Evolutionary conservation across 202 grass and related monocot genomes (phyloP), one percentile per base, ranked within the genome.

Genomic region (Hordeum pubiflorum): DNA sequence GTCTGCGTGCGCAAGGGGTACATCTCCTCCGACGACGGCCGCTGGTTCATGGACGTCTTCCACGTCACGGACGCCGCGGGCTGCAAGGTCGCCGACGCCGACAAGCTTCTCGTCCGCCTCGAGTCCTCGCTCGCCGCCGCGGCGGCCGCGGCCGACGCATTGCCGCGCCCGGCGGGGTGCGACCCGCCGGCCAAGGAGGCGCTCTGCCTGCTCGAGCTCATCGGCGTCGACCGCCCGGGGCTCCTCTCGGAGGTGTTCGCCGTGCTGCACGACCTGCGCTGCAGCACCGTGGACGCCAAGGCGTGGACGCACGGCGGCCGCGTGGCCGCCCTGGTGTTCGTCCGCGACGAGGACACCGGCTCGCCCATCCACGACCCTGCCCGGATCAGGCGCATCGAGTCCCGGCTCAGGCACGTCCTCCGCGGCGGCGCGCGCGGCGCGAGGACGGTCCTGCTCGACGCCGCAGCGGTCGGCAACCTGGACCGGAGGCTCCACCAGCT

Each of bases 31-130:
- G 92, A 99, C 63, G 92, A 99, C 44, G 92, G 96, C 3, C 87
- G 90, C 3, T 99, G 92, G 96, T 99, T 99, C 96, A 99, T 99
- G 96, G 92, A 99, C 80, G 92, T 99, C 27, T 99, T 99, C 92
- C 92, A 99, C 85, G 91, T 94, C 54, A 91, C 89, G 3, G 96
- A 99, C 62, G 90, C 80, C 31, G 58, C 34, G 5, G 92, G 92
- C 0, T 72, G 85, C 74, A 99, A 99, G 89, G 87, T 99, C n/a
- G 80, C 88, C 43, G 92, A 95, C 59, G 63, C 74, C 5, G 78
- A 86, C 58, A 69, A 83, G 10, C 58, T 93, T 39, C 86, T 82
- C 59, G 76, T 74, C 6, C 83, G 89, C 33, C 69, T 99, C 76
- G 90, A 99, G 65, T 71, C 78, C 6, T 80, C 90, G 43, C 71